A percentile compares a stretch with the other conserved stretches of the same genome.
These are phyloP conservation scores for Sarocladium strictum DNA, from an alignment of 2,329 filamentous ascomycete genomes.

Conservation along the genomic window DNA sequence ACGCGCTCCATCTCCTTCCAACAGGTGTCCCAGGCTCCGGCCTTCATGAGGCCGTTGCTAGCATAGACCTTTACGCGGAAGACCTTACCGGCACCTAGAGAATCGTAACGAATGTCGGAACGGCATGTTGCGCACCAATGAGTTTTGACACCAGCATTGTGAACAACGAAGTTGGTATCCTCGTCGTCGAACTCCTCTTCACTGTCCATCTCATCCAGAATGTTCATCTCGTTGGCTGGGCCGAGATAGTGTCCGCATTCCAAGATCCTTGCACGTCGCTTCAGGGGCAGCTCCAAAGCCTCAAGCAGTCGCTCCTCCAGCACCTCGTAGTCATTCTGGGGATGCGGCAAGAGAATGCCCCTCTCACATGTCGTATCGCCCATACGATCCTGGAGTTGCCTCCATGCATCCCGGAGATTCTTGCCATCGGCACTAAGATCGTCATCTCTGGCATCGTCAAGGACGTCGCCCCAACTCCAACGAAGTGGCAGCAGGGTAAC, in stretches of 20 bases:
- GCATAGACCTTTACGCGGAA: conserved; percentile 88
- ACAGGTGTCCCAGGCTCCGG: conserved; percentile 85
- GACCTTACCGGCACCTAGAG: conserved; percentile 47
- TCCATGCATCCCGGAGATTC: conserved; percentile 56
- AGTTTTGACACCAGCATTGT: conserved; percentile 21
- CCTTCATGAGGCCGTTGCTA: conserved; percentile 88
- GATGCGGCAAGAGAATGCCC: conserved; percentile 70
- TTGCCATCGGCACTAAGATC: conserved; percentile 42
- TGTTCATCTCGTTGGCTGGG: conserved; percentile 43
- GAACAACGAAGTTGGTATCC: conserved; percentile 10
- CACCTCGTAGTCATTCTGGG: conserved; percentile 72
- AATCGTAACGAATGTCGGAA: conserved; percentile 49
- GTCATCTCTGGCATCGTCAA: conserved; percentile 35
- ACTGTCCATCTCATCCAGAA: conserved; percentile 38
- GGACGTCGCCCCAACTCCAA: conserved; percentile 55
- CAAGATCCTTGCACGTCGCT: conserved; percentile 59
- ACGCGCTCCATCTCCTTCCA: conserved; percentile 99
- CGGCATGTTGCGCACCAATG: conserved; percentile 54
- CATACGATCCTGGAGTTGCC: conserved; percentile 62
- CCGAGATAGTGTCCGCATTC: conserved; percentile 73
- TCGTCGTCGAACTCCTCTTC: conserved; percentile 36
- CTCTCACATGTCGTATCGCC: conserved; percentile 68
- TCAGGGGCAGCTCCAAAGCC: conserved; percentile 62
- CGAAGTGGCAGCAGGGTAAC: conserved; percentile 68
- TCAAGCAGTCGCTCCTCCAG: conserved; percentile 73